These are phyloP conservation scores for Ceratocystiopsis sp. DNA, from an alignment of 2,329 filamentous ascomycete species.

Conservation along the genomic window DNA sequence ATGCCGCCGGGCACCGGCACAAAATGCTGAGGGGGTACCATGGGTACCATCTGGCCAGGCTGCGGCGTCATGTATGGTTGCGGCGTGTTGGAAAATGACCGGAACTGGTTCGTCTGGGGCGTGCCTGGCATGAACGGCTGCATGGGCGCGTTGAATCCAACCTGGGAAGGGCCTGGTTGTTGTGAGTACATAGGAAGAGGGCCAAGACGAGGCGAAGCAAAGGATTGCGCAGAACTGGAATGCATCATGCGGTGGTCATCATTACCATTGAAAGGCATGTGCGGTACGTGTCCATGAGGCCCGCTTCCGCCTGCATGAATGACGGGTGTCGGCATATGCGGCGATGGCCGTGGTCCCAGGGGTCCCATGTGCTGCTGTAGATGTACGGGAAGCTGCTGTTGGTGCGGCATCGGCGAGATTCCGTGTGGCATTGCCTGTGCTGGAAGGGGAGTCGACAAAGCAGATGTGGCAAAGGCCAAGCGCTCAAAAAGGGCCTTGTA, in stretches of 20 bases:
- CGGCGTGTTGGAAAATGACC: slow-evolving; percentile 53
- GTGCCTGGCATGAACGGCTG: slow-evolving; percentile 53
- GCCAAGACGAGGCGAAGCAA: slow-evolving; percentile 65
- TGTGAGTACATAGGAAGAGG: slow-evolving; percentile 55
- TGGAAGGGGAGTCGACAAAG: slow-evolving; percentile 40
- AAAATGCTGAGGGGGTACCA: slow-evolving; percentile 73
- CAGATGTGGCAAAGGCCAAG: slow-evolving; percentile 29
- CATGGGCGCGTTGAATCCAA: slow-evolving; percentile 39
- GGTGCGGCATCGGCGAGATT: slow-evolving; percentile 58
- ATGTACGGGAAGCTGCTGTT: slow-evolving; percentile 70
- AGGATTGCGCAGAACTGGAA: slow-evolving; percentile 66
- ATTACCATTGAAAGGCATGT: slow-evolving; percentile 45
- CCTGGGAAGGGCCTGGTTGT: slow-evolving; percentile 19
- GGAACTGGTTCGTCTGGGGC: slow-evolving; percentile 52
- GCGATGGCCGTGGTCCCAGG: slow-evolving; percentile 48
- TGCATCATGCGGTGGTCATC: slow-evolving; percentile 81
- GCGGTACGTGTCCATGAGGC: slow-evolving; percentile 50
- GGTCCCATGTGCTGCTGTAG: slow-evolving; percentile 54
- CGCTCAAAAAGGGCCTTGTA: slow-evolving; percentile 71
- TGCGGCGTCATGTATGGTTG: slow-evolving; percentile 63
- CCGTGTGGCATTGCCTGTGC: slow-evolving; percentile 43
- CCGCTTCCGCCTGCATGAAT: slow-evolving; percentile 41
- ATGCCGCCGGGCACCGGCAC: slow-evolving; percentile 57
- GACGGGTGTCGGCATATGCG: slow-evolving; percentile 63
- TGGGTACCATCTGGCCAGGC: slow-evolving; percentile 53